phyloP scores from a whole-genome alignment of 805 yeast genomes.

The Danielozyma ontarioensis region DNA sequence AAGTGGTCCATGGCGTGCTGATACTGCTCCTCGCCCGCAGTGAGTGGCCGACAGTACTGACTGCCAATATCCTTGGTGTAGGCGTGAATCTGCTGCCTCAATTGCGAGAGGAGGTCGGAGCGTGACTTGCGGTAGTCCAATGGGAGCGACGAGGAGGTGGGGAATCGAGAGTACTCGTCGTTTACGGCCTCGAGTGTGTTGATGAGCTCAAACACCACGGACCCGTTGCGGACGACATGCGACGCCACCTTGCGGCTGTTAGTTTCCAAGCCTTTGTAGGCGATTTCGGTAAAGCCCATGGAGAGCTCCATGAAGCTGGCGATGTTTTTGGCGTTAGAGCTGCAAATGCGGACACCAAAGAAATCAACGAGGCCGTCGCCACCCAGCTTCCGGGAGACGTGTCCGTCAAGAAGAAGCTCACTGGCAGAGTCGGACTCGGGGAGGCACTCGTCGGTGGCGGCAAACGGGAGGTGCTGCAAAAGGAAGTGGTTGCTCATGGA shows the following conservation, averaged over 20 bases:
- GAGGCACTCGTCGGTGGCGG: too few species aligned
- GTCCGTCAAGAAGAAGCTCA: too few species aligned
- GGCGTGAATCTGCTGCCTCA: neutral
- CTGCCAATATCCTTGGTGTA: neutral
- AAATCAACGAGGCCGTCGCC: slow-evolving; percentile 42
- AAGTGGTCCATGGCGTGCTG: neutral
- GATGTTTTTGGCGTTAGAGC: slow-evolving; percentile 64
- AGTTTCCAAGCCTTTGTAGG: slow-evolving; percentile 64
- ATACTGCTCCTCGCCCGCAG: neutral
- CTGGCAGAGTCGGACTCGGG: too few species aligned
- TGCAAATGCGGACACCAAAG: slow-evolving; percentile 65
- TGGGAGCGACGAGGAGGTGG: neutral
- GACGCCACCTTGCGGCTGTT: slow-evolving; percentile 51
- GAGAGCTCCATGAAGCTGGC: slow-evolving; percentile 49
- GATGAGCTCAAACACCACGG: slow-evolving; percentile 45
- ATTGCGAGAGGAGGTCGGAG: neutral
- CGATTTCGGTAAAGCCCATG: slow-evolving; percentile 62
- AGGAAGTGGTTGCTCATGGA: neutral
- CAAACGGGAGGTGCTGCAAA: too few species aligned
- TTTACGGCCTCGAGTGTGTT: slow-evolving; percentile 32
- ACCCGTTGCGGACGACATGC: slow-evolving; percentile 58
- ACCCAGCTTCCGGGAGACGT: neutral
- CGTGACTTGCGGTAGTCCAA: neutral
- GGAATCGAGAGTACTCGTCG: too few species aligned
- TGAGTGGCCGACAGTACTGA: neutral